A percentile compares a stretch with the other conserved stretches of the same genome.
These are phyloP conservation scores for Trapa incisa DNA, from an alignment of 345 rosid species.

Conservation along the genomic window DNA sequence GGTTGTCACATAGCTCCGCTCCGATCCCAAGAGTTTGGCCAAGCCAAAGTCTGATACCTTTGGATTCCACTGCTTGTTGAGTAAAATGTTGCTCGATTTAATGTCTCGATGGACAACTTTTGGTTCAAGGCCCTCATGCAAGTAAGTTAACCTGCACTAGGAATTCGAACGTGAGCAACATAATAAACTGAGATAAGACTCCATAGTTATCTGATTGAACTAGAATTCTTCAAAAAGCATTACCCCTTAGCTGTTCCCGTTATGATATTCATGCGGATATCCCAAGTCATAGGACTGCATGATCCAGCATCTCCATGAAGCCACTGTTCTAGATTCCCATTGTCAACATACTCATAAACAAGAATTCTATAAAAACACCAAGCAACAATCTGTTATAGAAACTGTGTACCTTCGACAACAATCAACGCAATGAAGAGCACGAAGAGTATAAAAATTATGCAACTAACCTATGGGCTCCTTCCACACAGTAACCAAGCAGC, in stretches of 20 bases:
- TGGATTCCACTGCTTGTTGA: conserved; percentile 75
- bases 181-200: not conserved
- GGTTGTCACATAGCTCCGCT: conserved; percentile 75
- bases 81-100: conserved; percentile 86
- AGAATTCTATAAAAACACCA: conserved; percentile 43
- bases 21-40: conserved; percentile 82
- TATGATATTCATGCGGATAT: conserved; percentile 60
- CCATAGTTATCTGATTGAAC: not conserved
- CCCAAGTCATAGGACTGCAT: conserved; percentile 80
- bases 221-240: not conserved
- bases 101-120: conserved; percentile 87
- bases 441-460: not conserved
- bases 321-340: conserved; percentile 92
- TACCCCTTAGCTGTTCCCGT: conserved; percentile 84
- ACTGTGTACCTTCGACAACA: not conserved
- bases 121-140: conserved; percentile 89
- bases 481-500: conserved; percentile 88
- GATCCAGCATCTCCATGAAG: conserved; percentile 76
- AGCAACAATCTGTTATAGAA: not conserved
- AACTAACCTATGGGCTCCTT: conserved; percentile 80
- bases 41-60: conserved; percentile 86
- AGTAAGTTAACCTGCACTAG: conserved; percentile 39
- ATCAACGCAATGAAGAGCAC: not conserved
- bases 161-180: not conserved
- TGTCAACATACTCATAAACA: conserved; percentile 78